Base-by-base conservation (phyloP, 225 moss, liverwort and hornwort genomes). In the Neckera pumila region DNA sequence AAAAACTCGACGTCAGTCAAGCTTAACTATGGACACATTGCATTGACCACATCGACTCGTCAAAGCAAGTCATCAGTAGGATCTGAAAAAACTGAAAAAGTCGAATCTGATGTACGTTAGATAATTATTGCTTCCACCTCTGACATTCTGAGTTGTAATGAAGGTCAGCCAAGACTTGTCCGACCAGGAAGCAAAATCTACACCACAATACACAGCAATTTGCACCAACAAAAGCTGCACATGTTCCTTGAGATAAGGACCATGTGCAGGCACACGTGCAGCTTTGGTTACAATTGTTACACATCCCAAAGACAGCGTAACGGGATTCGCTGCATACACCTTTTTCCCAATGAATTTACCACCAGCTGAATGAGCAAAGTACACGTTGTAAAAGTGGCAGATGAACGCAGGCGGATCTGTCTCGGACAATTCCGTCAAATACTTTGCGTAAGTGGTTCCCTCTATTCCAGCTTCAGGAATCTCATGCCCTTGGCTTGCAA, bases 361-460 rank as follows among this genome's bases (percentile, higher is more conserved):
- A 38, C 98, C 98, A 56, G 98, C 98, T 81, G 97, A 96, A 86
- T 99, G 98, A 33, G 98, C 98, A 65, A 99, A 99, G 90, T 99
- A 99, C 17, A 97, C 90, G 72, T 99, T 99, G 93, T 99, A 99
- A 75, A 96, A 99, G 83, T 99, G 98, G 90, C 98, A 99, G 85
- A 99, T 97, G 84, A 99, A 97, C 36, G 95, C 96, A 70, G 96
- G 97, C 67, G 94, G 92, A 85, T 99, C 95, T 45, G 87, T 92
- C 89, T 99, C 96, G 9, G 97, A 94, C 61, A 99, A 91, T 34
- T 87, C 91, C 26, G 86, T 91, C 92, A 99, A 91, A 36, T 92
- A 91, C 63, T 94, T 94, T 20, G 97, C 93, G 80, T 99, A 99
- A 51, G 89, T 84, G 47, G 83, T 94, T 82, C 98, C 98, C 9